Base-by-base conservation (phyloP, 2,329 filamentous ascomycete species). In the Gaeumannomyces sp. region DNA sequence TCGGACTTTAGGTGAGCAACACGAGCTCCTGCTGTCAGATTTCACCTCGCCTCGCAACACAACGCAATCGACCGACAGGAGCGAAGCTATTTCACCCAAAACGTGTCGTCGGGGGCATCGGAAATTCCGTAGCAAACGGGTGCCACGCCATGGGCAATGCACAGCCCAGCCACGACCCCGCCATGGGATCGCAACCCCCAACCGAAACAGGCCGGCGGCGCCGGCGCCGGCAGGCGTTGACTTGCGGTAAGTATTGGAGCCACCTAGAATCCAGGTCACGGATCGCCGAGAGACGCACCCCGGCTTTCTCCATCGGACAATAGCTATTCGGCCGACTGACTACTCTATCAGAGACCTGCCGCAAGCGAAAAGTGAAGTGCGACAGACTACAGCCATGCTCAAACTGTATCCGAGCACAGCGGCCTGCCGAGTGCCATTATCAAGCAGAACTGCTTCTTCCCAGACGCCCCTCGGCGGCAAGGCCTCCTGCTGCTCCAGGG, bases 341-440 rank as follows among this genome's bases (percentile, higher is more conserved):
- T n/a, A 3, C 14, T 53, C 45, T 25, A 53, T n/a, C 4, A 53
- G 45, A 53, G 45, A 53, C 77, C 7, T 81, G 79, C 65, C 72
- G 79, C 13, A 73, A 72, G n/a, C 77, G 79, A 62, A 81, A 81
- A 66, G 75, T 80, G 22, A 72, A 75, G n/a, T 81, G 79, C 64
- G 75, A 81, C 64, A 73, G 76, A 38, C 72, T 76, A 29, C 68
- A 68, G 4, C 79, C 79, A 0, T 81, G 79, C 65, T 73, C 71
- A 65, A 79, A 79, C 65, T 81, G 79, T 62, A 65, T 76, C 4
- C 73, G 74, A 10, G 76, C 78, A 35, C 67, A 67, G 65, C 65
- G 66, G 64, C 65, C 64, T 57, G 65, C 65, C 25, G 63, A 68
- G 59, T 70, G 65, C 66, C 63, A 61, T 60, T 70, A 68, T 65